Conservation (phyloP, 495 filamentous ascomycete genomes). For the Trichoderma orchidacearum region DNA sequence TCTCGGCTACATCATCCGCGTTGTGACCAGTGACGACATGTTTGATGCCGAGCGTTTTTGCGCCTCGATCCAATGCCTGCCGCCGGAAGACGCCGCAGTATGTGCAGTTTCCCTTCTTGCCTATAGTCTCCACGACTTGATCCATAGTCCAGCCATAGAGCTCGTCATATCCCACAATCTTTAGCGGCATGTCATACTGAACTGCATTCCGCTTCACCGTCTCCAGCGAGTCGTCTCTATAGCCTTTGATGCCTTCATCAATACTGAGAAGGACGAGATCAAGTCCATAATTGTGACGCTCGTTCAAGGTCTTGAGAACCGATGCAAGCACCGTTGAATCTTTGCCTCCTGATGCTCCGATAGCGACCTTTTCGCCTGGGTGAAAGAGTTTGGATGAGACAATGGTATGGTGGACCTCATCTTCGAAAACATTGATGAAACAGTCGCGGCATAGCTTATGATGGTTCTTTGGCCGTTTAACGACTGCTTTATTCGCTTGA, state of each 20-base stretch:
- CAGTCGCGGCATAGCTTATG: conserved; percentile 82
- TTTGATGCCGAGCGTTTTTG: conserved; percentile 71
- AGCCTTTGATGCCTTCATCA: conserved; percentile 94
- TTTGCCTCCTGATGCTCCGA: conserved; percentile 94
- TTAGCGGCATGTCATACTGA: conserved; percentile 82
- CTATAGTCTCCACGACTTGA: conserved; percentile 86
- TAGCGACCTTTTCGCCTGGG: conserved; percentile 77
- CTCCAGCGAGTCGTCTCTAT: conserved; percentile 87
- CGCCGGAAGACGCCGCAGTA: conserved; percentile 95
- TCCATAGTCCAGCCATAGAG: conserved; percentile 99
- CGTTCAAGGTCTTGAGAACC: conserved; percentile 87
- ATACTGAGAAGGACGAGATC: conserved; percentile 79
- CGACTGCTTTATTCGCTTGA: conserved; percentile 61
- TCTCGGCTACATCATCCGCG: conserved; percentile 97
- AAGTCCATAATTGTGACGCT: conserved; percentile 75
- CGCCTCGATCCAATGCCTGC: conserved; percentile 87
- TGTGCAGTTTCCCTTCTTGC: conserved; percentile 97
- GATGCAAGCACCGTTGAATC: conserved; percentile 94
- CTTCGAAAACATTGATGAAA: conserved; percentile 78
- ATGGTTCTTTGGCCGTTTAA: conserved; percentile 87
- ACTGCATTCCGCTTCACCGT: conserved; percentile 87
- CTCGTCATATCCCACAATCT: conserved; percentile 85
- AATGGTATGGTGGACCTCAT: conserved; percentile 90
- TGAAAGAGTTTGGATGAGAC: conserved; percentile 61
- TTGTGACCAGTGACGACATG: conserved; percentile 98